Percentiles rank a stretch among this genome's conserved stretches.
Evolutionary conservation across 2,329 filamentous ascomycete genomes (phyloP).

Genomic region (Fusarium keratoplasticum): DNA sequence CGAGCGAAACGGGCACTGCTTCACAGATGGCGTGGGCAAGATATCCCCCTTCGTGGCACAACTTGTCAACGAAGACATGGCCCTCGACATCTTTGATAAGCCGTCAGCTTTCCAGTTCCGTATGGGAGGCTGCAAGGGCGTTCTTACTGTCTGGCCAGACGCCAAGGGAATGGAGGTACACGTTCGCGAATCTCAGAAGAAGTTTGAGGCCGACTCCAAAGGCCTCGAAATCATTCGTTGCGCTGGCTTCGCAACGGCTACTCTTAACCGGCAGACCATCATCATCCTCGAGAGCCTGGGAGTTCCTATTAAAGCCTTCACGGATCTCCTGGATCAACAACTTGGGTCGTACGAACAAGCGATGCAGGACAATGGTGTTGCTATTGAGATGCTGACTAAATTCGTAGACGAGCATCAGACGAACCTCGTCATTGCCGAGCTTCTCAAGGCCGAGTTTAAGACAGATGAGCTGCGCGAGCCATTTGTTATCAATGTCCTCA

Average conservation of each 20-base stretch:
- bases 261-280: conserved; percentile 91
- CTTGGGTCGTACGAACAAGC: conserved; percentile 76
- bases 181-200: conserved; percentile 86
- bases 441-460: conserved; percentile 87
- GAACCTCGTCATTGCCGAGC: conserved; percentile 77
- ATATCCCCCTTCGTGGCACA: conserved; percentile 84
- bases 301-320: conserved; percentile 75
- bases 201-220: conserved; percentile 79
- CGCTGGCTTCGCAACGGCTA: conserved; percentile 80
- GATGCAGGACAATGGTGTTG: conserved; percentile 72
- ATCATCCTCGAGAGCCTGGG: conserved; percentile 84
- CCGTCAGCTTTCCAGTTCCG: conserved; percentile 94
- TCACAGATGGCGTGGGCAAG: conserved; percentile 93
- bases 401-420: conserved; percentile 89
- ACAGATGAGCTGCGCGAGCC: conserved; percentile 71
- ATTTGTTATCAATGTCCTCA: conserved; percentile 82
- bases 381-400: conserved; percentile 75
- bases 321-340: conserved; percentile 74
- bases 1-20: conserved; percentile 74
- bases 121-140: conserved; percentile 91
- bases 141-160: conserved; percentile 80
- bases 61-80: conserved; percentile 78
- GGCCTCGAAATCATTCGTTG: conserved; percentile 87
- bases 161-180: conserved; percentile 76
- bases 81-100: conserved; percentile 64